These are phyloP conservation scores for Dioscorea dumetorum DNA, from an alignment of 106 monocot genomes.

Conservation along the genomic window DNA sequence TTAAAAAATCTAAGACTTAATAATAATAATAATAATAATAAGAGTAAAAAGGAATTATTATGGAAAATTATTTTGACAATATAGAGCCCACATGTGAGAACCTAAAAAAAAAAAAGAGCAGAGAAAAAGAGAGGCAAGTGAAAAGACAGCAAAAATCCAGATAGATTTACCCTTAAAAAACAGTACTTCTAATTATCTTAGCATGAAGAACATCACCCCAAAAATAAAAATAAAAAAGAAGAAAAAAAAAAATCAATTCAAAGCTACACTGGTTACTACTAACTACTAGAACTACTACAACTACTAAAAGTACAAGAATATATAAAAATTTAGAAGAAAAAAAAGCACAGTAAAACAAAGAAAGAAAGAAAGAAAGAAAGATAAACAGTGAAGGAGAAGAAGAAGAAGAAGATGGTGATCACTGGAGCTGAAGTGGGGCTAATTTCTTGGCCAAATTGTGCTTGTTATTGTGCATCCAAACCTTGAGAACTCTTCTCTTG, in stretches of 20 bases:
- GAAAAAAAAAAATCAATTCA: not conserved
- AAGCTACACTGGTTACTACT: not conserved
- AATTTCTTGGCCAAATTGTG: constrained; percentile 26
- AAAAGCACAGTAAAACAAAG: not conserved
- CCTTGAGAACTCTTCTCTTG: constrained; percentile 54
- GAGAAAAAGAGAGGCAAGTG: not conserved
- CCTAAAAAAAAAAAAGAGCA: too few relatives aligned
- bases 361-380: too few relatives aligned
- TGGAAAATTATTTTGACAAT: too few relatives aligned
- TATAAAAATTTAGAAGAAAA: not conserved
- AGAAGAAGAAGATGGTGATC: not conserved
- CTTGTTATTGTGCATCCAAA: constrained; percentile 83
- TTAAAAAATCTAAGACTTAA: not conserved
- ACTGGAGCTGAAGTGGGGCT: constrained; percentile 3
- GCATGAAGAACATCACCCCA: too few relatives aligned
- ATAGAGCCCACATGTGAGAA: not conserved
- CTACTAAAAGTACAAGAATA: not conserved
- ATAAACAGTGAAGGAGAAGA: too few relatives aligned
- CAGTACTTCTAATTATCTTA: too few relatives aligned
- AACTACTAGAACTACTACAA: not conserved
- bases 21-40: too few relatives aligned
- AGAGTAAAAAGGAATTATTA: not conserved
- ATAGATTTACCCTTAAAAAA: too few relatives aligned
- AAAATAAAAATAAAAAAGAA: too few relatives aligned
- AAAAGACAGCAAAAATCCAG: not conserved